Evolutionary conservation across 371 early-diverging fungal species (phyloP).

Genomic region (Funneliformis caledonium): DNA sequence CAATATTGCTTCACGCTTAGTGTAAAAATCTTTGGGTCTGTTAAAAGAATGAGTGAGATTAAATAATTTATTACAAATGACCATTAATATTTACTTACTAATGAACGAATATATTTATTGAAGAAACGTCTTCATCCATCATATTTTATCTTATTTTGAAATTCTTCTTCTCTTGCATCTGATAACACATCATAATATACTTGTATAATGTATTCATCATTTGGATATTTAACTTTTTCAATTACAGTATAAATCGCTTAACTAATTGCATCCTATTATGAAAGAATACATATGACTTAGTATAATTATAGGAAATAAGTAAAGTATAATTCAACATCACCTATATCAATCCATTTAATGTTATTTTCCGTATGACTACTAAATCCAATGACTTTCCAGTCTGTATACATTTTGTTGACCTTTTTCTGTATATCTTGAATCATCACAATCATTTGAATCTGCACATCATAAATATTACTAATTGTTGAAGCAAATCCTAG

Average conservation of each 20-base stretch:
- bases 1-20: background rate
- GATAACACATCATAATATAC: background rate
- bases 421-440: background rate
- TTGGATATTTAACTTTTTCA: no score
- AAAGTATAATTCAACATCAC: background rate
- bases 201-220: background rate
- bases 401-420: background rate
- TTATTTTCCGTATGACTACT: background rate
- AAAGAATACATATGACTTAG: background rate
- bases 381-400: constrained; percentile 1
- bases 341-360: background rate
- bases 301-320: no score
- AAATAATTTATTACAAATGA: background rate
- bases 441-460: background rate
- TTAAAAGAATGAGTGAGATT: no score
- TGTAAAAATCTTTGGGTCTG: background rate
- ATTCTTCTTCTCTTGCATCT: no score
- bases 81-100: background rate
- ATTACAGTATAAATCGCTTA: no score
- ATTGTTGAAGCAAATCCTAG: background rate
- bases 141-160: background rate
- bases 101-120: background rate
- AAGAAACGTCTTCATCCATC: background rate
- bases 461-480: background rate
- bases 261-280: background rate